Base-by-base conservation (phyloP, 148 eudicot species). In the Cornus kousa region DNA sequence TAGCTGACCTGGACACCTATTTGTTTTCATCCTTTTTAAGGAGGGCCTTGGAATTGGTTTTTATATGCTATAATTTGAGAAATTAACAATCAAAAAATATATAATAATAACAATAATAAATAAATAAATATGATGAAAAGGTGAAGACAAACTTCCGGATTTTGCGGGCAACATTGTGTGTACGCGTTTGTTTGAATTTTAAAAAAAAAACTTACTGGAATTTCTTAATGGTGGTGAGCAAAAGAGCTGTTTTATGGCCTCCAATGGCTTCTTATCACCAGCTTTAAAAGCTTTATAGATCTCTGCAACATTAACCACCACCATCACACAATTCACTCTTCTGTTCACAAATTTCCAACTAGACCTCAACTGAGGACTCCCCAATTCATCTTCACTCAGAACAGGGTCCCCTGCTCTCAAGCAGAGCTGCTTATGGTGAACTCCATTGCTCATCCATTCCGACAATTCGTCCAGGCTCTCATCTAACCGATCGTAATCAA, bases 221-320 rank as follows among this genome's bases (percentile, higher is more conserved):
- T 71, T 83, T 78, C 84, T 81, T 67, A 87, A 76, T 64, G 55
- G 80, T 0, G 85, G 78, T 67, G 80, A 79, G 78, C 43, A 62
- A 28, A 88, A 85, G 40, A 88, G 72, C 17, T 85, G 75, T 83
- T 62, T 85, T 3, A 77, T 76, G 65, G 87, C 84, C 77, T 83
- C 86, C 83, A 88, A 79, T 50, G 79, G 85, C 79, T 81, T 79
- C 12, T 75, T 74, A 31, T 85, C 88, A 81, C 88, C 88, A 3
- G 74, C 80, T 67, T 74, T 79, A 31, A 85, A 72, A 62, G 74
- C 78, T 22, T 75, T 78, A 39, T 82, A 83, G 0, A 88, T 75
- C 74, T 86, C 85, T 53, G 82, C 87, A 80, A 85, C 80, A 72
- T 88, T 83, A 73, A 83, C 89, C 73, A 86, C 91, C 73, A 88